Evolutionary conservation across 805 yeast genomes (phyloP).

Genomic region (Sugiyamaella lignohabitans): DNA sequence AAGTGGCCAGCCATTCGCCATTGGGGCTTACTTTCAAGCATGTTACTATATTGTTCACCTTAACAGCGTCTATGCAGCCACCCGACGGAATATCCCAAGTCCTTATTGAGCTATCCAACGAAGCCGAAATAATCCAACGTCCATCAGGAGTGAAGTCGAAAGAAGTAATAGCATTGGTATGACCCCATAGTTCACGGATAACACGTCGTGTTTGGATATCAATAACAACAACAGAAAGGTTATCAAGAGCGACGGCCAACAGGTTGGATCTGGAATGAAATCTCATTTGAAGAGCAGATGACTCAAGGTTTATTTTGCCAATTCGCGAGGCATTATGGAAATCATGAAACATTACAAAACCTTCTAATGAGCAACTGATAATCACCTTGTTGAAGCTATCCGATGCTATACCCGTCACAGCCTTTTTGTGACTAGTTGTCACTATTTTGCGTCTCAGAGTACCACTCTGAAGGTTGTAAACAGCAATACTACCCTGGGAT

Average conservation of each 20-base stretch:
- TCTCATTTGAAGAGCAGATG: constrained; percentile 71
- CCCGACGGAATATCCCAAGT: constrained; percentile 99
- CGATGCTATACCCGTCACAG: constrained; percentile 82
- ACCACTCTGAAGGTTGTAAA: constrained; percentile 92
- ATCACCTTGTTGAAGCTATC: constrained; percentile 87
- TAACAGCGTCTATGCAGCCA: constrained; percentile 88
- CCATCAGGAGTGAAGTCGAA: constrained; percentile 93
- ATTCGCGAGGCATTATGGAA: constrained; percentile 64
- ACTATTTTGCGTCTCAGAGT: constrained; percentile 60
- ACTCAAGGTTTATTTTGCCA: constrained; percentile 59
- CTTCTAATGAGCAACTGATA: constrained; percentile 86
- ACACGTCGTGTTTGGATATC: constrained; percentile 76
- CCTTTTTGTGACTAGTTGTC: constrained; percentile 51
- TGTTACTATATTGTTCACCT: constrained; percentile 73
- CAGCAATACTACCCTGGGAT: constrained; percentile 74
- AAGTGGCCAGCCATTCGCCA: constrained; percentile 86
- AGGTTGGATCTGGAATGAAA: constrained; percentile 80
- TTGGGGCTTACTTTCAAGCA: constrained; percentile 72
- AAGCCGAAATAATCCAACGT: constrained; percentile 82
- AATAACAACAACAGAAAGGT: constrained; percentile 72
- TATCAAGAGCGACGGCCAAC: constrained; percentile 80
- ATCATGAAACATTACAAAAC: constrained; percentile 79
- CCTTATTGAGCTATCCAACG: constrained; percentile 80
- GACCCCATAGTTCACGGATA: constrained; percentile 86
- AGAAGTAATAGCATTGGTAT: constrained; percentile 77